Evolutionary conservation across 2,329 filamentous ascomycete genomes (phyloP), one percentile per base, ranked within the genome.

Genomic region (Dothideomycetes sp.): DNA sequence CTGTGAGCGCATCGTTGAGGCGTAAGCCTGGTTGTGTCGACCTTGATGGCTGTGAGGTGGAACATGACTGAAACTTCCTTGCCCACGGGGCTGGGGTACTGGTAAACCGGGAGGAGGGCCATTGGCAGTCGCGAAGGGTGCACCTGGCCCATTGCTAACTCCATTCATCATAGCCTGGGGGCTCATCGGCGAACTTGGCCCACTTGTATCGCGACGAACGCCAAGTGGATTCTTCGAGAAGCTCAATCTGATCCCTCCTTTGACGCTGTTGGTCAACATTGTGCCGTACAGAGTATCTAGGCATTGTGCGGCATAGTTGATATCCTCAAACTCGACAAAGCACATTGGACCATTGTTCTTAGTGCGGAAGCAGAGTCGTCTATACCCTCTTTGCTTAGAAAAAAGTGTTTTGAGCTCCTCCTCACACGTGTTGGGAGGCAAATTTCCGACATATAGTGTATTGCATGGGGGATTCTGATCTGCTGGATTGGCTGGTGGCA

Each of bases 401-500:
- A 98, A 98, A 55, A 95, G 74, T 16, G 82, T 77, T 63, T 96
- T 96, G 41, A 98, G 73, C 59, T 96, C 91, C 55, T 96, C 89
- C 55, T 98, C 91, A 0, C 84, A 89, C 0, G 88, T 93, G 56
- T 94, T 84, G 41, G 88, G 77, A 0, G 89, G 91, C 32, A 98
- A 68, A 53, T 98, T 96, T n/a, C 91, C 89, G 15, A 98, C 89
- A 54, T 98, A 96, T 5, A 98, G 71, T 0, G 91, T 98, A 57
- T 98, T 96, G 72, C 91, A 96, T 0, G 91, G 91, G 1, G 89
- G 89, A 52, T 96, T 95, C 61, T 95, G 84, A 55, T 98, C 89
- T 10, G 89, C 88, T 0, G 88, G 89, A 50, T 96, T 96, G 45
- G 85, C 84, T 0, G 88, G 82, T 11, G 89, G 89, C 46, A 86